Conservation (phyloP, 1,284 basidiomycete species). For the Wolfiporia cocos region DNA sequence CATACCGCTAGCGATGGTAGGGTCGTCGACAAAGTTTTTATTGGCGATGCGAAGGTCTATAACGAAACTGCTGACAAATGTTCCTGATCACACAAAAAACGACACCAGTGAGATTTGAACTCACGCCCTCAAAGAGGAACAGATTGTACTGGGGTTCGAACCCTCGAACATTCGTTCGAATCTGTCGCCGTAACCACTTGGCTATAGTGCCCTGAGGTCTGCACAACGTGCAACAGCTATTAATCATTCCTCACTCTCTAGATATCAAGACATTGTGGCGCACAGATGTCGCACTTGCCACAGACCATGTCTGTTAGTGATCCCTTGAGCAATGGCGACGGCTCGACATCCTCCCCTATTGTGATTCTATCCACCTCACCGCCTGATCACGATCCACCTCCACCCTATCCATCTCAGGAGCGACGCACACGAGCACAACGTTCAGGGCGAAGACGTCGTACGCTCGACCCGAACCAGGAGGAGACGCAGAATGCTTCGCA, state of each 20-base stretch:
- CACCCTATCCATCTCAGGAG: slow-evolving; percentile 56
- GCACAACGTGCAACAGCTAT: no score
- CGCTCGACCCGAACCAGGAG: slow-evolving; percentile 14
- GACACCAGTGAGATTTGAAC: no score
- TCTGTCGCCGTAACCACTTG: slow-evolving; percentile 57
- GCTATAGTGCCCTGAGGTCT: slow-evolving; percentile 40
- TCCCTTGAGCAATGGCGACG: slow-evolving; percentile 23
- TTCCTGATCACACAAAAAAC: no score
- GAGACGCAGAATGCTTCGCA: slow-evolving; percentile 24
- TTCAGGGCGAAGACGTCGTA: slow-evolving; percentile 22
- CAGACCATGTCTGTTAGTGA: slow-evolving; percentile 23
- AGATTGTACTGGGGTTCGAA: no score
- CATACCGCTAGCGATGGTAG: no score
- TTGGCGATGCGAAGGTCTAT: no score
- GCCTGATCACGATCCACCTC: slow-evolving; percentile 47
- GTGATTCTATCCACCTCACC: slow-evolving; percentile 18
- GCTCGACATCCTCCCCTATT: background rate
- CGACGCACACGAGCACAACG: slow-evolving; percentile 35
- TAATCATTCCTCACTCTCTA: background rate
- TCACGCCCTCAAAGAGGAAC: no score
- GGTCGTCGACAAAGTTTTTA: no score
- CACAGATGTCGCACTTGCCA: no score
- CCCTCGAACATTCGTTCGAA: slow-evolving; percentile 42
- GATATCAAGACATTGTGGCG: no score
- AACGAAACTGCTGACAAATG: no score